Percentiles rank a stretch among this genome's conserved stretches.
Conservation (phyloP, 2,329 filamentous ascomycete species). For the Endoconidiophora polonica region DNA sequence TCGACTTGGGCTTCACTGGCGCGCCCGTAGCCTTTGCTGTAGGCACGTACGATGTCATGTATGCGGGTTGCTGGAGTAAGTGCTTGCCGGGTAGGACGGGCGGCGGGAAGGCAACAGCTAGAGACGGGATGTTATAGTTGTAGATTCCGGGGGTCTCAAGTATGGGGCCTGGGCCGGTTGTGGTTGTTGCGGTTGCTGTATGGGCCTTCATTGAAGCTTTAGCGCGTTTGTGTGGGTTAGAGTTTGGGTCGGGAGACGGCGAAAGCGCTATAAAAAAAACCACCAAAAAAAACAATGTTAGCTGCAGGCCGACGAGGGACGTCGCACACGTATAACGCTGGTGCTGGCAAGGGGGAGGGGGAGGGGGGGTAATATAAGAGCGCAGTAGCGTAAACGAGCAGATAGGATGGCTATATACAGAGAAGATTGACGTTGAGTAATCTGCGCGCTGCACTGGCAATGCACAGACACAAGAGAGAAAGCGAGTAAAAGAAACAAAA, state of each 20-base stretch:
- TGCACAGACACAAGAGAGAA: too few species aligned
- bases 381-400: too few species aligned
- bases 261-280: too few species aligned
- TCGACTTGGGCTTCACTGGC: conserved; percentile 66
- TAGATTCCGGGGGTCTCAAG: conserved; percentile 7
- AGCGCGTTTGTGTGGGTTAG: neutral
- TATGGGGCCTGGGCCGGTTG: conserved; percentile 3
- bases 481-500: too few species aligned
- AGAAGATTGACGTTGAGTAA: too few species aligned
- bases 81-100: neutral
- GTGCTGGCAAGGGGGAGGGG: too few species aligned
- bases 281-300: neutral
- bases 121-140: conserved; percentile 19
- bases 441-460: too few species aligned
- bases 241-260: too few species aligned
- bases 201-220: conserved; percentile 13
- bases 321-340: too few species aligned
- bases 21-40: conserved; percentile 21
- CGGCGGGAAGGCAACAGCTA: conserved; percentile 19
- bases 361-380: too few species aligned
- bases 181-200: conserved; percentile 1
- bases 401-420: too few species aligned
- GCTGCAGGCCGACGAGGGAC: too few species aligned
- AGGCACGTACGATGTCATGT: neutral
- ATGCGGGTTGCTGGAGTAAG: neutral